phyloP scores from a whole-genome alignment of 768 basidiomycete genomes.

The Mrakia blollopis region DNA sequence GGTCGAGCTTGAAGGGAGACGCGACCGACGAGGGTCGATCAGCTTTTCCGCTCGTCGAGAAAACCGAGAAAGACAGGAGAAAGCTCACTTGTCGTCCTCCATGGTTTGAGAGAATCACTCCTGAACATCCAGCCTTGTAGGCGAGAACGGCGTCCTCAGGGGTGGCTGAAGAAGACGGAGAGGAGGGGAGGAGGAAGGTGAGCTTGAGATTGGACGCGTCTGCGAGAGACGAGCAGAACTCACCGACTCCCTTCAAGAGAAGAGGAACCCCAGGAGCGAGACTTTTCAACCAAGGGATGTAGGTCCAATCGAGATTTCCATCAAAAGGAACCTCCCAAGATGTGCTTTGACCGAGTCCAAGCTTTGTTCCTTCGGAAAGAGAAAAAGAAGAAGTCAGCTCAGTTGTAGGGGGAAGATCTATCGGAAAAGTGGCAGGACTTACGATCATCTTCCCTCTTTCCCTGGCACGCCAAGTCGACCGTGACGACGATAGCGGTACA shows the following conservation, averaged over 20 bases:
- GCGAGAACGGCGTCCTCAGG: slow-evolving; percentile 43
- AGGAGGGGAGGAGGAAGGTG: slow-evolving; percentile 53
- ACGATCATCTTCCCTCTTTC: slow-evolving; percentile 2
- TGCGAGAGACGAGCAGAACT: slow-evolving; percentile 19
- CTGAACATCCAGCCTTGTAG: slow-evolving; percentile 46
- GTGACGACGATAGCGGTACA: neutral
- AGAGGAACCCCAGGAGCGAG: slow-evolving; percentile 40
- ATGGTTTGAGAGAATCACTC: slow-evolving; percentile 48
- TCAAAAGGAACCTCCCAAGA: slow-evolving; percentile 32
- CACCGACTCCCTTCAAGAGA: slow-evolving; percentile 46
- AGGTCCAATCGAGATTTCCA: slow-evolving; percentile 40
- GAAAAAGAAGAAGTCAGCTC: no score
- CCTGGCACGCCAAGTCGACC: slow-evolving; percentile 9
- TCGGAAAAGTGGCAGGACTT: no score
- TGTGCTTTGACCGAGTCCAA: slow-evolving; percentile 24
- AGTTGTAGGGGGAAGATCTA: no score
- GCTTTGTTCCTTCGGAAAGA: neutral
- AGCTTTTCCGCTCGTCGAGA: neutral
- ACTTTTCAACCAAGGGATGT: slow-evolving; percentile 43
- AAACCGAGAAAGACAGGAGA: neutral
- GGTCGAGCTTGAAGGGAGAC: neutral
- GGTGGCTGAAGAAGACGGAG: slow-evolving; percentile 38
- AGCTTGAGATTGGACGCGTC: slow-evolving; percentile 27
- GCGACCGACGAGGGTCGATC: neutral
- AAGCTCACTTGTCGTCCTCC: slow-evolving; percentile 34